Conservation (phyloP, 2,329 filamentous ascomycete species). For the Colletotrichum spinosum region DNA sequence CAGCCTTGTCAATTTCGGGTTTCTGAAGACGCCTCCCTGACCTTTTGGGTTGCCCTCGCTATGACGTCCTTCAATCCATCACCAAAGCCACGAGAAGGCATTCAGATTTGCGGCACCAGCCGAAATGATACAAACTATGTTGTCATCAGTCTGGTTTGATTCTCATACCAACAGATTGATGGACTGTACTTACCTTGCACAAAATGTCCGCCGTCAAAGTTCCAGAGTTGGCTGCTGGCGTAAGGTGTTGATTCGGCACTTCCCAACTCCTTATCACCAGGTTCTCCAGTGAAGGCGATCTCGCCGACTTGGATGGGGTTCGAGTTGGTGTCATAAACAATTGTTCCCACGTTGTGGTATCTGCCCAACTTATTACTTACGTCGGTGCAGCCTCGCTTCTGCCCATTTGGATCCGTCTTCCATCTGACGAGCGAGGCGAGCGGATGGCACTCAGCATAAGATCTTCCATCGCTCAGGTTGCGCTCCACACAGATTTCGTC, state of each 20-base stretch:
- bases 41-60: not conserved
- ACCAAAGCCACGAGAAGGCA: not conserved
- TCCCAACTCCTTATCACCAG: not conserved
- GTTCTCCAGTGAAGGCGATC: not conserved
- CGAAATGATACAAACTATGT: not conserved
- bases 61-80: not conserved
- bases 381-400: not conserved
- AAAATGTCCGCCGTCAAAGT: not conserved
- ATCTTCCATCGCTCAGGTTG: not conserved
- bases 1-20: not conserved
- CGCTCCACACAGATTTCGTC: not conserved
- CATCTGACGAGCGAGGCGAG: not conserved
- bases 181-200: not conserved
- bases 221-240: not conserved
- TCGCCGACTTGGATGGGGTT: conserved; percentile 1
- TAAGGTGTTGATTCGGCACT: not conserved
- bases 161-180: not conserved
- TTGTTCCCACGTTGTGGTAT: not conserved
- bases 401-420: not conserved
- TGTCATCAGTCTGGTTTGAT: not conserved
- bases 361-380: not conserved
- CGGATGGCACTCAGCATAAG: not conserved
- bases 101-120: not conserved
- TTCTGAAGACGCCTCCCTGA: not conserved
- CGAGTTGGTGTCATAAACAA: not conserved